Conservation (phyloP, 2,329 filamentous ascomycete species). For the Pyrenochaeta sp. region DNA sequence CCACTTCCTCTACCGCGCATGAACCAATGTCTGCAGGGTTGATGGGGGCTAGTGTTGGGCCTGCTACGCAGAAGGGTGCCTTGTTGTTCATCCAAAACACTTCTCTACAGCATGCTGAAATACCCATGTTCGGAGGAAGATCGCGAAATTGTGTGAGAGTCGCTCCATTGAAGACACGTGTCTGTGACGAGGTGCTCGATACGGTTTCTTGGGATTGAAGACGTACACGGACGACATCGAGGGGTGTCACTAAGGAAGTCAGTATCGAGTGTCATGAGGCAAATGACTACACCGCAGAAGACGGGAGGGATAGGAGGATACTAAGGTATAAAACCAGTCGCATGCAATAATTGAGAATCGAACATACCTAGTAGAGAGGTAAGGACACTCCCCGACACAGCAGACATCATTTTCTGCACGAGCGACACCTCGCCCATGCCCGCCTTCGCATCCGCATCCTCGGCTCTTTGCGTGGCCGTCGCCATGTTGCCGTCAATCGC, state of each 20-base stretch:
- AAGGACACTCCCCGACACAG: constrained; percentile 86
- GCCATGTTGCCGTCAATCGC: constrained; percentile 33
- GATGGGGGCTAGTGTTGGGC: constrained; percentile 58
- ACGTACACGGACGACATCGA: constrained; percentile 95
- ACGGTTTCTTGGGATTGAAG: constrained; percentile 81
- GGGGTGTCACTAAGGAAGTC: constrained; percentile 76
- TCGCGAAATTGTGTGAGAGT: constrained; percentile 64
- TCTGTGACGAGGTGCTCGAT: constrained; percentile 61
- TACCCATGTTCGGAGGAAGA: constrained; percentile 84
- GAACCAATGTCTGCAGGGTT: constrained; percentile 61
- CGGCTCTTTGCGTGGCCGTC: constrained; percentile 42
- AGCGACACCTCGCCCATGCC: constrained; percentile 75
- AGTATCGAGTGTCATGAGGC: constrained; percentile 12
- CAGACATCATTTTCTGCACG: constrained; percentile 92
- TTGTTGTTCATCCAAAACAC: constrained; percentile 96
- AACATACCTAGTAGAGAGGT: constrained; percentile 84
- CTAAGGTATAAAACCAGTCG: not conserved
- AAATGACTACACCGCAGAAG: not conserved
- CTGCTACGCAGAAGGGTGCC: constrained; percentile 80
- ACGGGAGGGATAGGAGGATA: not conserved
- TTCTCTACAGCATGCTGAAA: constrained; percentile 94
- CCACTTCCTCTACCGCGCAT: constrained; percentile 88
- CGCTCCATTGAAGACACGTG: constrained; percentile 35
- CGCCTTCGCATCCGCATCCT: constrained; percentile 52
- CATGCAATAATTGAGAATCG: not conserved